These are phyloP conservation scores for Dactylellina haptotyla DNA, from an alignment of 2,329 filamentous ascomycete genomes.

Conservation along the genomic window DNA sequence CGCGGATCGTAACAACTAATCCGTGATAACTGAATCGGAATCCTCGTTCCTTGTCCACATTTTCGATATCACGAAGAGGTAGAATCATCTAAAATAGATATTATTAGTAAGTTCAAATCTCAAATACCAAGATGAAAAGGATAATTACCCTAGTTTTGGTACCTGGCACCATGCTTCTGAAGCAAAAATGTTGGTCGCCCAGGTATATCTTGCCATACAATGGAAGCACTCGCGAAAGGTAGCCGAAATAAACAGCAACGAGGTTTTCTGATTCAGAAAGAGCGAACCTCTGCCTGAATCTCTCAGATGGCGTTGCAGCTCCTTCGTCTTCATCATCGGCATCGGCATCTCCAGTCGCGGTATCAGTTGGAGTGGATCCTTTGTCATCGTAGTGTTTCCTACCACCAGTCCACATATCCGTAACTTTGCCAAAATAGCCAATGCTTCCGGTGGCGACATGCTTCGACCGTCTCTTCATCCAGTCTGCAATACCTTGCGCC, in stretches of 20 bases:
- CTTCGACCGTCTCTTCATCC: slow-evolving; percentile 79
- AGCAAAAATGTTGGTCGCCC: slow-evolving; percentile 87
- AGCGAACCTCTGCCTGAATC: slow-evolving; percentile 90
- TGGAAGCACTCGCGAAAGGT: slow-evolving; percentile 86
- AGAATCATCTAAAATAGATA: slow-evolving; percentile 72
- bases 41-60: slow-evolving; percentile 91
- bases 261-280: slow-evolving; percentile 84
- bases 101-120: slow-evolving; percentile 27
- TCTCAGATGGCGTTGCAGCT: slow-evolving; percentile 74
- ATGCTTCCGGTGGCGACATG: slow-evolving; percentile 92
- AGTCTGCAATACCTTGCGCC: slow-evolving; percentile 83
- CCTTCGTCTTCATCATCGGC: slow-evolving; percentile 70
- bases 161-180: slow-evolving; percentile 86
- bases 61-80: slow-evolving; percentile 89
- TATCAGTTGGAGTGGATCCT: slow-evolving; percentile 60
- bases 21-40: slow-evolving; percentile 92
- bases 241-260: slow-evolving; percentile 90
- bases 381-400: slow-evolving; percentile 78
- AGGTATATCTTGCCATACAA: slow-evolving; percentile 97
- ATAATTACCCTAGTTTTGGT: slow-evolving; percentile 78
- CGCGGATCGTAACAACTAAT: slow-evolving; percentile 89
- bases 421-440: slow-evolving; percentile 96
- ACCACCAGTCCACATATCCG: slow-evolving; percentile 94
- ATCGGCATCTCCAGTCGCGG: slow-evolving; percentile 67
- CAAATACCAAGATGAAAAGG: not conserved